These are phyloP conservation scores for Loxodes magnus DNA, from an alignment of 73 alveolate species.

Conservation along the genomic window DNA sequence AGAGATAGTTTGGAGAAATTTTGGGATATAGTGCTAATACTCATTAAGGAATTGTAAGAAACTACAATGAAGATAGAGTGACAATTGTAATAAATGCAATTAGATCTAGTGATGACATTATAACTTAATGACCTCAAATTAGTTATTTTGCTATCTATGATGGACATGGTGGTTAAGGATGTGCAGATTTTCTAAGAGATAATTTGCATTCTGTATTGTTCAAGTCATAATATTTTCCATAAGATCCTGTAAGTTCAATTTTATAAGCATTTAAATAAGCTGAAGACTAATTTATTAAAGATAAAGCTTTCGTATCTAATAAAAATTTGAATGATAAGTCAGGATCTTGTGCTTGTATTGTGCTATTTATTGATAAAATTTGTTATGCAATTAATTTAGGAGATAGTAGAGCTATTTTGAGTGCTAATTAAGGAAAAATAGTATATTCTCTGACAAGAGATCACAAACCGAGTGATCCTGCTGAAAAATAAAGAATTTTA, in stretches of 20 bases:
- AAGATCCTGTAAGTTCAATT: constrained; percentile 25
- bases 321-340: constrained; percentile 42
- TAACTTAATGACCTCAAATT: not conserved
- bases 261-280: constrained; percentile 35
- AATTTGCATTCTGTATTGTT: too few species aligned
- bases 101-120: not conserved
- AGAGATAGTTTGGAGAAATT: too few species aligned
- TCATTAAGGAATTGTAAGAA: too few species aligned
- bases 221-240: constrained; percentile 27
- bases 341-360: constrained; percentile 78
- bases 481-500: constrained; percentile 58
- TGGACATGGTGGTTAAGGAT: constrained; percentile 15
- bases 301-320: constrained; percentile 23
- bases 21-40: too few species aligned
- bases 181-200: constrained; percentile 7
- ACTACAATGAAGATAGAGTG: too few species aligned
- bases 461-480: constrained; percentile 74
- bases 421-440: constrained; percentile 44
- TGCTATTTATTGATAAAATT: constrained; percentile 47
- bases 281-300: constrained; percentile 27
- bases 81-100: too few species aligned
- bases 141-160: constrained; percentile 6
- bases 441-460: constrained; percentile 60
- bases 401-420: constrained; percentile 81
- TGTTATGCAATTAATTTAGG: constrained; percentile 86